A percentile compares a stretch with the other conserved stretches of the same genome.
Conservation (phyloP, 768 basidiomycete genomes). For the Macrocybe gigantea region DNA sequence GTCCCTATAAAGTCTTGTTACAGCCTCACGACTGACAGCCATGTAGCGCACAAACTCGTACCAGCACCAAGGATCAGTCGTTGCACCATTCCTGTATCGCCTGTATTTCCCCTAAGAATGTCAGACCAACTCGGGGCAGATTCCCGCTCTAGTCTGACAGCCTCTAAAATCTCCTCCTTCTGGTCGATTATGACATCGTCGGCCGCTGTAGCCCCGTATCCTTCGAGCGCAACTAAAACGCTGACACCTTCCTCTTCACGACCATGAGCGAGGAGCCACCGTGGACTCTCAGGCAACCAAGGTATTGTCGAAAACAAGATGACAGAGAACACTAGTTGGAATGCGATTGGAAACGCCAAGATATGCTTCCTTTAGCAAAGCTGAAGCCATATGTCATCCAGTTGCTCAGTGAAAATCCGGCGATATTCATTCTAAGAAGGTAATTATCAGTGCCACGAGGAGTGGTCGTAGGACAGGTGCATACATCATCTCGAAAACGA, state of each 20-base stretch:
- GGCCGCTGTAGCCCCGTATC: conserved; percentile 23
- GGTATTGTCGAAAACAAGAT: conserved; percentile 39
- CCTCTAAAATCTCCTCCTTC: conserved; percentile 36
- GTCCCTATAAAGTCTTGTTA: conserved; percentile 23
- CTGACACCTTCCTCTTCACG: conserved; percentile 32
- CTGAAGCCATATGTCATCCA: conserved; percentile 52
- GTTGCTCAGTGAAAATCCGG: conserved; percentile 44
- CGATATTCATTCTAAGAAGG: conserved; percentile 38
- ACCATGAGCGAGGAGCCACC: conserved; percentile 45
- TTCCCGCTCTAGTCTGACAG: conserved; percentile 37
- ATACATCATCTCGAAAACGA: conserved; percentile 46
- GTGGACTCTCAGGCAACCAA: conserved; percentile 43
- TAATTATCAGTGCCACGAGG: background rate
- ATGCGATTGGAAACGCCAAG: conserved; percentile 47
- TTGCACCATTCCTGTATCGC: conserved; percentile 40
- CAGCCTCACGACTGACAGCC: background rate
- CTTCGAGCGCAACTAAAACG: conserved; percentile 39
- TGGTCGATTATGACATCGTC: conserved; percentile 33
- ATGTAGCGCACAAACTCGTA: conserved; percentile 8
- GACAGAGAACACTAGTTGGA: conserved; percentile 41
- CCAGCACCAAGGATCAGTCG: conserved; percentile 38
- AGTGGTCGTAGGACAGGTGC: conserved; percentile 6
- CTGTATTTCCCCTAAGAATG: conserved; percentile 33
- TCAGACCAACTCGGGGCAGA: conserved; percentile 34
- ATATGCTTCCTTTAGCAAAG: conserved; percentile 33